Conservation (phyloP, 176 grass and related monocot species). For the Triticum monococcum region DNA sequence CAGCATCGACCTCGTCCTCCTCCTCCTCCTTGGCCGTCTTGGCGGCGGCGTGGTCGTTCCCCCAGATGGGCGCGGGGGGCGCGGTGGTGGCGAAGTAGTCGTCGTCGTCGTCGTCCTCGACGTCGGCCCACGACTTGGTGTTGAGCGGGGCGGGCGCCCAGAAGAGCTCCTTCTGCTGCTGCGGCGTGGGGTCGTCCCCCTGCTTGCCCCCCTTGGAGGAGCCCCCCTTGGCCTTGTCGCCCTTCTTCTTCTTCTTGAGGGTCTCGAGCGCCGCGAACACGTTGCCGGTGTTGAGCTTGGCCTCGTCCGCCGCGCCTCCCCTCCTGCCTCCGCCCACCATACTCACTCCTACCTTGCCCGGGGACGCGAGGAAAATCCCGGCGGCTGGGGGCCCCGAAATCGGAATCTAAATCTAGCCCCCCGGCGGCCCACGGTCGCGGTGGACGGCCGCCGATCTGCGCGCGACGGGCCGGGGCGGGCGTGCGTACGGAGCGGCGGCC, state of each 20-base stretch:
- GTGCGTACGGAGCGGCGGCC: neutral
- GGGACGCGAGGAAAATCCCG: neutral
- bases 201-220: conserved; percentile 53
- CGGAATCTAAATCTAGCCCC: conserved; percentile 49
- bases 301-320: conserved; percentile 58
- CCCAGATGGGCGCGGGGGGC: conserved; percentile 66
- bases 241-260: conserved; percentile 99
- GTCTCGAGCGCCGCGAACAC: conserved; percentile 95
- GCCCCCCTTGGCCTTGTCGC: conserved; percentile 48
- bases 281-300: conserved; percentile 86
- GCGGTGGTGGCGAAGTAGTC: conserved; percentile 94
- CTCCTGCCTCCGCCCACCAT: conserved; percentile 88
- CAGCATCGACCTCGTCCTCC: conserved; percentile 27
- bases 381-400: neutral
- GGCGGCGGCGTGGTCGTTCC: neutral
- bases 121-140: conserved; percentile 89
- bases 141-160: conserved; percentile 73
- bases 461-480: neutral
- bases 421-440: neutral
- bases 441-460: conserved; percentile 30
- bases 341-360: neutral
- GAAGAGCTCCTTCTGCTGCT: conserved; percentile 59
- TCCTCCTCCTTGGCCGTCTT: conserved; percentile 24
- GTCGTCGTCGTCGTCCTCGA: conserved; percentile 95
- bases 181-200: conserved; percentile 21